Evolutionary conservation across 495 filamentous ascomycete species (phyloP).

Genomic region (Neurospora sp.): DNA sequence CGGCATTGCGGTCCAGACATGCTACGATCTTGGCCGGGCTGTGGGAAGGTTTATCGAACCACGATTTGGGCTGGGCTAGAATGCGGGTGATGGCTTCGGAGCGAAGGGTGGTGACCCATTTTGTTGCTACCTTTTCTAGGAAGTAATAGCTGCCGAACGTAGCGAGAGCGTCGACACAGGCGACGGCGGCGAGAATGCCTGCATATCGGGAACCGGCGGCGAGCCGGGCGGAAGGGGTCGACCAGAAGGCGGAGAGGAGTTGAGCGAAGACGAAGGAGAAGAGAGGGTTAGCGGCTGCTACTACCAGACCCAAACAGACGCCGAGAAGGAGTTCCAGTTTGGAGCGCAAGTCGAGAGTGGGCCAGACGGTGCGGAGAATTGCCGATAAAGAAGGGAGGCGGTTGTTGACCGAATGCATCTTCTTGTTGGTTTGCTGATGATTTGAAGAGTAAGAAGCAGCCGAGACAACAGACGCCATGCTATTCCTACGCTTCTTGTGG

Average conservation of each 20-base stretch:
- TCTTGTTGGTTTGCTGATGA: constrained; percentile 1
- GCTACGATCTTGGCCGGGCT: constrained; percentile 50
- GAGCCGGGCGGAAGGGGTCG: constrained; percentile 27
- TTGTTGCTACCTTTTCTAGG: constrained; percentile 61
- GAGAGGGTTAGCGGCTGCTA: constrained; percentile 60
- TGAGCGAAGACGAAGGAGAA: constrained; percentile 73
- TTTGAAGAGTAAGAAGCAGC: background rate
- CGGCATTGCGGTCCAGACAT: constrained; percentile 71
- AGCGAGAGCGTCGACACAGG: constrained; percentile 51
- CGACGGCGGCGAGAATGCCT: constrained; percentile 56
- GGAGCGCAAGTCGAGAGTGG: constrained; percentile 42
- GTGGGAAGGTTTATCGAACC: constrained; percentile 70
- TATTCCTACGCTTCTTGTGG: background rate
- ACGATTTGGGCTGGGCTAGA: constrained; percentile 69
- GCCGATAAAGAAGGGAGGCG: constrained; percentile 32
- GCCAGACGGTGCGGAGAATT: constrained; percentile 70
- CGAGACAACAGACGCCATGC: background rate
- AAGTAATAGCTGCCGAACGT: constrained; percentile 58
- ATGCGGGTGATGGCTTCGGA: constrained; percentile 58
- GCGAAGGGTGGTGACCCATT: constrained; percentile 69
- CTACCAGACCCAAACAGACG: constrained; percentile 47
- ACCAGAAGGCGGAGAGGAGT: constrained; percentile 61
- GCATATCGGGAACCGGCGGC: constrained; percentile 55
- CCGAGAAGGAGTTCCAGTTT: constrained; percentile 51
- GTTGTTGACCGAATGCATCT: background rate